Evolutionary conservation across 2,329 filamentous ascomycete genomes (phyloP).

Genomic region (Blumeria graminis): DNA sequence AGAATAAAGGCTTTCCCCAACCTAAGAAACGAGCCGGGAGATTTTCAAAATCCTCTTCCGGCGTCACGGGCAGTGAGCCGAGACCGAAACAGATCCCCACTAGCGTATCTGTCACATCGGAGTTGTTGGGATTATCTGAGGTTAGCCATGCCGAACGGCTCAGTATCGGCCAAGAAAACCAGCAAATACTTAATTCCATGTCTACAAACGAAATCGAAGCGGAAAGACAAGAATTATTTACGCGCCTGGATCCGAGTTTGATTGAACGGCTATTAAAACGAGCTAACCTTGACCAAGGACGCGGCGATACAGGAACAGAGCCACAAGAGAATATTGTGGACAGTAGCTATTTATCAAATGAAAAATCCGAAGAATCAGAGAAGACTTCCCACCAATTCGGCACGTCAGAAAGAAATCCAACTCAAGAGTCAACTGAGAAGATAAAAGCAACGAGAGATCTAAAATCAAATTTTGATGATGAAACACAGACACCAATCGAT

Average conservation of each 20-base stretch:
- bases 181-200: slow-evolving; percentile 50
- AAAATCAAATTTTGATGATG: slow-evolving; percentile 13
- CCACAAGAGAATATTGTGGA: slow-evolving; percentile 18
- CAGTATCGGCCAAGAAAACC: slow-evolving; percentile 67
- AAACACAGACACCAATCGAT: slow-evolving; percentile 21
- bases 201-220: slow-evolving; percentile 56
- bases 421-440: slow-evolving; percentile 9
- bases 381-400: not conserved
- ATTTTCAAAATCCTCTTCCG: slow-evolving; percentile 45
- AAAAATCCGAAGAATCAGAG: not conserved
- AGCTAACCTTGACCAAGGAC: slow-evolving; percentile 14
- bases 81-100: not conserved
- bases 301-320: slow-evolving; percentile 14
- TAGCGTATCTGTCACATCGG: not conserved
- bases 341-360: slow-evolving; percentile 16
- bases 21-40: slow-evolving; percentile 52
- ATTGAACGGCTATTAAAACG: slow-evolving; percentile 44
- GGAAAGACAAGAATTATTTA: slow-evolving; percentile 59
- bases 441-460: slow-evolving; percentile 20
- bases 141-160: slow-evolving; percentile 33
- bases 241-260: slow-evolving; percentile 48
- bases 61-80: slow-evolving; percentile 26
- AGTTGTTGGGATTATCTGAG: slow-evolving; percentile 8
- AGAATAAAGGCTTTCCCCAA: slow-evolving; percentile 53
- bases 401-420: slow-evolving; percentile 4